Percentiles rank a stretch among this genome's conserved stretches.
These are phyloP conservation scores for Trichocomaceae sp. DNA, from an alignment of 2,329 filamentous ascomycete genomes.

Conservation along the genomic window DNA sequence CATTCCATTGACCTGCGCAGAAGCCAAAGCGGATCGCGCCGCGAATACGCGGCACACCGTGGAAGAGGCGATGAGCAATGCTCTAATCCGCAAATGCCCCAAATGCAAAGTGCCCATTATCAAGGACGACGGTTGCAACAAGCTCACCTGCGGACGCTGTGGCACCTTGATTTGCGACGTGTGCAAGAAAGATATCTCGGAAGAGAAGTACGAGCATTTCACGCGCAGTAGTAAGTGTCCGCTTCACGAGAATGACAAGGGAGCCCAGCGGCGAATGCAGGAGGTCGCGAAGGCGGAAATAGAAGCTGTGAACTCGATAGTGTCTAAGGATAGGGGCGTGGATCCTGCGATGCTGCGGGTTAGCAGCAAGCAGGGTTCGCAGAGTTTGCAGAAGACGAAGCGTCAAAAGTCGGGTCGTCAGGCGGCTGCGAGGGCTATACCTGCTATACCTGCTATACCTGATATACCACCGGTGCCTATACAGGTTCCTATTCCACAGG, in stretches of 20 bases:
- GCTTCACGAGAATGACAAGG: constrained; percentile 14
- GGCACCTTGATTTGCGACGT: constrained; percentile 48
- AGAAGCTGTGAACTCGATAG: constrained; percentile 23
- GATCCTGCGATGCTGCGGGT: constrained; percentile 6
- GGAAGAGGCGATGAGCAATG: constrained; percentile 78
- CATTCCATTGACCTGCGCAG: constrained; percentile 64
- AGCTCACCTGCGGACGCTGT: constrained; percentile 66
- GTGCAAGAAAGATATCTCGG: constrained; percentile 58
- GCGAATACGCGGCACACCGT: constrained; percentile 58
- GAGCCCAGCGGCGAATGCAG: constrained; percentile 16
- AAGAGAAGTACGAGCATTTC: constrained; percentile 63
- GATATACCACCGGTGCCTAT: no score
- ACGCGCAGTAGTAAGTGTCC: constrained; percentile 36
- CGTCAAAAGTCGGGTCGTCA: no score
- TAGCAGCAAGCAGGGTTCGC: not conserved
- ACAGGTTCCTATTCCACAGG: no score
- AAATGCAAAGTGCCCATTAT: constrained; percentile 67
- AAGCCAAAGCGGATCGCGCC: constrained; percentile 56
- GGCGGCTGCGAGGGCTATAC: no score
- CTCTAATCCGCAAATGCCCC: constrained; percentile 65
- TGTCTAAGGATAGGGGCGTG: constrained; percentile 17
- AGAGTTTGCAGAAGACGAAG: not conserved
- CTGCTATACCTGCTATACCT: no score
- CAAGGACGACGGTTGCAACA: constrained; percentile 75
- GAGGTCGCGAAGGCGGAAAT: constrained; percentile 26